Base-by-base conservation (phyloP, 257 asterid species). In the Gentiana dahurica region DNA sequence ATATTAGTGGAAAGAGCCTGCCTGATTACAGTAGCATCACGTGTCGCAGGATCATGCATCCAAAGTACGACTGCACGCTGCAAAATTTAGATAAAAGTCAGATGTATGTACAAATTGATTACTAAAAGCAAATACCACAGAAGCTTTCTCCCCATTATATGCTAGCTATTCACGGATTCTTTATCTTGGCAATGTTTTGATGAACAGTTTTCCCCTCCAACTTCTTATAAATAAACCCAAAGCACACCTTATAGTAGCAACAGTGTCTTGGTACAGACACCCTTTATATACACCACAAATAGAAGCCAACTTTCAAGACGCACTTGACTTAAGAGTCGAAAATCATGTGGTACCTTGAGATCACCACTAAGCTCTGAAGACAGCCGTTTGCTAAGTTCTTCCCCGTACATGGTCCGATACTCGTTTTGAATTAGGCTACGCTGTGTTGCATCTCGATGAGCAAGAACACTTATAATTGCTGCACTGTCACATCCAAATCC, bases 401-500 rank as follows among this genome's bases (percentile, higher is more conserved):
- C 89, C 12, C 86, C 66, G 47, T 85, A 85, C 70, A 76, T 79
- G 63, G 69, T 44, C 77, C 63, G 76, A 74, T 85, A 92, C 72
- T 92, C 99, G 13, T 84, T 93, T 57, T 74, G 91, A 49, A 92
- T 92, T 9, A 83, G 79, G 36, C 83, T 65, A n/a, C 99, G 97
- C 54, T 85, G 95, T 43, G 87, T 72, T 34, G 88, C 76, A 71
- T 92, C 83, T 55, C 99, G 74, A 69, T 92, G 99, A 34, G 93
- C 94, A 60, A 92, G 91, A 69, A 92, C 81, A 52, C 80, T 78
- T 4, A 92, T 57, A 53, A 92, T 82, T 53, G 83, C 74, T 49
- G 82, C 81, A 59, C 88, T 88, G 61, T 92, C 97, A 43, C 99
- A 92, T 39, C 99, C 99, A 64, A 88, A 80, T 63, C 99, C 98